These are phyloP conservation scores for Omphalea diandra DNA, from an alignment of 441 rosid genomes.

Conservation along the genomic window DNA sequence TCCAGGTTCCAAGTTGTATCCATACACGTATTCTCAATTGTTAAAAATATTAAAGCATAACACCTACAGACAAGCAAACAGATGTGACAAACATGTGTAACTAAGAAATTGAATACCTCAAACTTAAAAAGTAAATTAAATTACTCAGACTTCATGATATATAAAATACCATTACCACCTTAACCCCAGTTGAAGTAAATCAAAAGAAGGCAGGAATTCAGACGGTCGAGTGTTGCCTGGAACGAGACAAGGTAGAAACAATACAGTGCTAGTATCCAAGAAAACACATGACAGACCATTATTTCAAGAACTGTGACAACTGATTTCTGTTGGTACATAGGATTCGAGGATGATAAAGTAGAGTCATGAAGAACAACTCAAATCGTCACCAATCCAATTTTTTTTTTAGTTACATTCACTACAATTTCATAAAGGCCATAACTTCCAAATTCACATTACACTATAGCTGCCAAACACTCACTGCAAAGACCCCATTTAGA, in stretches of 20 bases:
- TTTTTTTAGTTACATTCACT: not conserved
- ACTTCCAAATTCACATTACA: not conserved
- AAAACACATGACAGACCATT: not conserved
- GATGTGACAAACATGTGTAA: no score
- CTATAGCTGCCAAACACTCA: not conserved
- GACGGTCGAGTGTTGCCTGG: not conserved
- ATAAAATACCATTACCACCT: not conserved
- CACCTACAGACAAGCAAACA: not conserved
- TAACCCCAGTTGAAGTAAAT: not conserved
- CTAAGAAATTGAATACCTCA: not conserved
- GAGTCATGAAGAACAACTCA: not conserved
- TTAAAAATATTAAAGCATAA: not conserved
- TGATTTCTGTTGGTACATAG: not conserved
- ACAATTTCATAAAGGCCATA: not conserved
- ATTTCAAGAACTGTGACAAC: not conserved
- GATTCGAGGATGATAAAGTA: not conserved
- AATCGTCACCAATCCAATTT: not conserved
- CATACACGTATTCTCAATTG: not conserved
- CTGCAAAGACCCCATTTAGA: not conserved
- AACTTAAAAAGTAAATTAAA: not conserved
- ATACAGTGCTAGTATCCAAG: not conserved
- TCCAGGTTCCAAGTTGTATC: not conserved
- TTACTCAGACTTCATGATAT: not conserved
- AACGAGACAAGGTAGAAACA: not conserved
- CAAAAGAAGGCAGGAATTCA: not conserved